Conservation (phyloP, 164 flowering plant species). For the Dillenia suffruticosa region DNA sequence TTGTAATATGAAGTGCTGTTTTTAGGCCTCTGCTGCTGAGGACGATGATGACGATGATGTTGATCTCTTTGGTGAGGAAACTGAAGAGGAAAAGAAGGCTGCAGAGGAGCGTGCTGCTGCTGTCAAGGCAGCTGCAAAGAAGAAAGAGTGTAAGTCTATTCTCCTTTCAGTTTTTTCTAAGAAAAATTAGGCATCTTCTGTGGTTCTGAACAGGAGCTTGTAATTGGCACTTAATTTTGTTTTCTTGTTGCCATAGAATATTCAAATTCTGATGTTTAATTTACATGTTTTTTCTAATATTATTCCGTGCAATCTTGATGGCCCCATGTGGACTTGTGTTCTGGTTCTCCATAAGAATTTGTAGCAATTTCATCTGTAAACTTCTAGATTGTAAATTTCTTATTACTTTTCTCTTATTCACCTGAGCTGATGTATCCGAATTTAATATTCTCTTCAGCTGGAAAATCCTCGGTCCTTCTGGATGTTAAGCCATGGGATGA, state of each 20-base stretch:
- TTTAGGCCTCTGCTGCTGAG: conserved; percentile 18
- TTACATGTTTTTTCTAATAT: too few species aligned
- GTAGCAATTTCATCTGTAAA: not conserved
- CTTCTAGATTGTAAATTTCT: too few species aligned
- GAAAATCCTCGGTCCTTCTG: conserved; percentile 3
- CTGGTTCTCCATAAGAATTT: not conserved
- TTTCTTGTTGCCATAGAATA: not conserved
- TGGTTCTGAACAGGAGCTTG: too few species aligned
- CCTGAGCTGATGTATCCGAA: not conserved
- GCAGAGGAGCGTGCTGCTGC: conserved; percentile 16
- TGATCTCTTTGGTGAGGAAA: conserved; percentile 33
- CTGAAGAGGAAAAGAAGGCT: conserved; percentile 35
- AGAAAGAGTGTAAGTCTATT: conserved; percentile 22
- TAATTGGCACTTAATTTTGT: not conserved
- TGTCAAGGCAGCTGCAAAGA: conserved; percentile 19
- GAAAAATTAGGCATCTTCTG: too few species aligned
- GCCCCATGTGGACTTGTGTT: too few species aligned
- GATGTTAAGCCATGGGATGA: conserved; percentile 9
- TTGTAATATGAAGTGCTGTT: too few species aligned
- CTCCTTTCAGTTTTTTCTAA: too few species aligned
- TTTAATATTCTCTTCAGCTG: conserved; percentile 1
- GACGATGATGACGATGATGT: conserved; percentile 28
- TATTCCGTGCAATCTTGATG: too few species aligned
- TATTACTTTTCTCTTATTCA: not conserved
- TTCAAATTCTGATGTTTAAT: too few species aligned